phyloP scores from a whole-genome alignment of 768 basidiomycete species.

The Lanmaoa pseudosensibilis region DNA sequence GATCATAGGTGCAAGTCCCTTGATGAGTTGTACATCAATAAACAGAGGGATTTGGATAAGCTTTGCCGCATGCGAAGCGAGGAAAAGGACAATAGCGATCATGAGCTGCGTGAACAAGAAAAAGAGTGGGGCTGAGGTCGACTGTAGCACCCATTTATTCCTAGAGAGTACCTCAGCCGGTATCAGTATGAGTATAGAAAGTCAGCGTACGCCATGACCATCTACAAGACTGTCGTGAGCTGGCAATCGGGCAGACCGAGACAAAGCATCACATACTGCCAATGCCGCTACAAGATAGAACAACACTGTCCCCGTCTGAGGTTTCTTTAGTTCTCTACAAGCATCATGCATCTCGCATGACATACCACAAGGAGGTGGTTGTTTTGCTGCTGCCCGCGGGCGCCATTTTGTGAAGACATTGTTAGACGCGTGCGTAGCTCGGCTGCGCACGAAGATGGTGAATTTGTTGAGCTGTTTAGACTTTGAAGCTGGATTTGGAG shows the following conservation, averaged over 20 bases:
- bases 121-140: conserved; percentile 75
- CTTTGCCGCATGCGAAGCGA: conserved; percentile 58
- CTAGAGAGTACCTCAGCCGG: conserved; percentile 37
- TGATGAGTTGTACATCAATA: conserved; percentile 63
- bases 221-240: conserved; percentile 43
- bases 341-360: conserved; percentile 1
- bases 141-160: conserved; percentile 89
- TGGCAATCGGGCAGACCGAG: background rate
- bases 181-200: conserved; percentile 21
- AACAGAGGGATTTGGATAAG: conserved; percentile 66
- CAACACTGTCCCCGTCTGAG: conserved; percentile 67
- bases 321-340: conserved; percentile 4
- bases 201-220: conserved; percentile 80
- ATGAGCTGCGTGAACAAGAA: conserved; percentile 80
- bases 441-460: background rate
- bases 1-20: conserved; percentile 75
- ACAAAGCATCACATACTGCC: conserved; percentile 53
- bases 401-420: conserved; percentile 30
- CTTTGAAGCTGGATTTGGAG: background rate
- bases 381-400: conserved; percentile 33
- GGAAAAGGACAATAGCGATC: conserved; percentile 78
- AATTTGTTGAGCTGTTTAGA: background rate
- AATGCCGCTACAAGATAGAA: conserved; percentile 92
- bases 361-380: conserved; percentile 35
- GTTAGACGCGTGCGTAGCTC: background rate